Percentiles rank a stretch among this genome's conserved stretches.
Evolutionary conservation across 805 yeast genomes (phyloP).

Genomic region (Hanseniaspora guilliermondii): DNA sequence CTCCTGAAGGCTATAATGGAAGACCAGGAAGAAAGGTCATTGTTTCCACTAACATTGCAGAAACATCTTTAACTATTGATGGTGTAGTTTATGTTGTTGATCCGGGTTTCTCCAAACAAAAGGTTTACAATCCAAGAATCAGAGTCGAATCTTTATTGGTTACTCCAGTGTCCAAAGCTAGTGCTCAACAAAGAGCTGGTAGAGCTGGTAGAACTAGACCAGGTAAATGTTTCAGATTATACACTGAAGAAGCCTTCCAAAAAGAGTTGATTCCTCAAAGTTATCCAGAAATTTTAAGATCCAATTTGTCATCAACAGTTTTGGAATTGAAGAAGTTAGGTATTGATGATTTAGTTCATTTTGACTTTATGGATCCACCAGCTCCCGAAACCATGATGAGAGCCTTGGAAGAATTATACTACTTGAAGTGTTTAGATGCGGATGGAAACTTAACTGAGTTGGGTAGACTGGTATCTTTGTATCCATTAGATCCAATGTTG

Average conservation of each 20-base stretch:
- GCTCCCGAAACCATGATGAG: constrained; percentile 99
- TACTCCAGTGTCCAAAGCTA: constrained; percentile 92
- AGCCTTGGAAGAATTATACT: constrained; percentile 89
- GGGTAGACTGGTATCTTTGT: constrained; percentile 81
- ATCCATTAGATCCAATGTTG: constrained; percentile 90
- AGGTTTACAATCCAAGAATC: constrained; percentile 90
- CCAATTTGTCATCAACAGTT: constrained; percentile 83
- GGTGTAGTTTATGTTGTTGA: constrained; percentile 96
- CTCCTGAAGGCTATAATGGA: constrained; percentile 63
- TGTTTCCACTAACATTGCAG: constrained; percentile 90
- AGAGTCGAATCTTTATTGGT: constrained; percentile 89
- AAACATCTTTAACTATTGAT: constrained; percentile 92
- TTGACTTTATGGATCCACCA: constrained; percentile 98
- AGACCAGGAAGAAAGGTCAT: constrained; percentile 92
- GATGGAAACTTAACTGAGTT: constrained; percentile 81
- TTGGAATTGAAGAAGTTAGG: constrained; percentile 88
- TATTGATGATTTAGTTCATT: constrained; percentile 89
- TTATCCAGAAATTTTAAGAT: constrained; percentile 87
- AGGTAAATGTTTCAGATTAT: constrained; percentile 91
- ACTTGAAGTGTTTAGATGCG: constrained; percentile 77
- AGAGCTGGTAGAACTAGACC: constrained; percentile 99
- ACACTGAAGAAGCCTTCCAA: constrained; percentile 93
- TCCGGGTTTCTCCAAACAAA: constrained; percentile 94
- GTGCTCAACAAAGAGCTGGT: constrained; percentile 98
- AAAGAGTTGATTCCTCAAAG: constrained; percentile 89